Base-by-base conservation (phyloP, 768 basidiomycete species). In the Dacryopinax spathularia region DNA sequence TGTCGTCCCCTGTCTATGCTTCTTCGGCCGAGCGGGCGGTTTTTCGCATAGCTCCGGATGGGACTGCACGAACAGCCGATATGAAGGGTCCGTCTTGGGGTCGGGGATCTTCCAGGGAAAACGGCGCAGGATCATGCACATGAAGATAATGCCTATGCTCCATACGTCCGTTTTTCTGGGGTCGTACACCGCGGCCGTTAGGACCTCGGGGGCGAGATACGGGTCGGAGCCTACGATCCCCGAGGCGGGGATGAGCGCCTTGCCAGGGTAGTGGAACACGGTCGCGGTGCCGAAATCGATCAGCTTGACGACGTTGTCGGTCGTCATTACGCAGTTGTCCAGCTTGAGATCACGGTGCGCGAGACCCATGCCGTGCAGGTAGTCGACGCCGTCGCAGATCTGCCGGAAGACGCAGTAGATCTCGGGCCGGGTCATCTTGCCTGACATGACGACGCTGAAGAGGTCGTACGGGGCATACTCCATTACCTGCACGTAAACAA, bases 271-370 rank as follows among this genome's bases (percentile, higher is more conserved):
- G 69, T 96, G 92, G 77, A 99, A 99, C 65, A 99, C 94, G 67
- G 93, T 93, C n/a, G 96, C 96, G 4, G 96, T 99, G 61, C 96
- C 96, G 76, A 99, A 99, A 76, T 99, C 96, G 76, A 99, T 99
- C 68, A 99, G 82, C 74, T 99, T 99, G 78, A 99, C 91, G 68
- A 96, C 83, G 72, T 97, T 92, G 71, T 87, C 81, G 2, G 79
- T 78, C n/a, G 89, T 95, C 91, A 99, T 96, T 77, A 99, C 96
- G 75, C 96, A 98, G 74, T 99, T 99, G 78, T 99, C 96, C 65
- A 99, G 88, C 75, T 99, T 99, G 76, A 99, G 84, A 75, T 99
- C 96, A 44, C 96, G 90, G 72, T 99, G 96, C 4, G 96, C 96
- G 60, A 98, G 86, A 29, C 96, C 96, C 79, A 98, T 86, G 68